Evolutionary conservation across 2,329 filamentous ascomycete genomes (phyloP), one percentile per base, ranked within the genome.

Genomic region (Coleophoma eucalyptorum): DNA sequence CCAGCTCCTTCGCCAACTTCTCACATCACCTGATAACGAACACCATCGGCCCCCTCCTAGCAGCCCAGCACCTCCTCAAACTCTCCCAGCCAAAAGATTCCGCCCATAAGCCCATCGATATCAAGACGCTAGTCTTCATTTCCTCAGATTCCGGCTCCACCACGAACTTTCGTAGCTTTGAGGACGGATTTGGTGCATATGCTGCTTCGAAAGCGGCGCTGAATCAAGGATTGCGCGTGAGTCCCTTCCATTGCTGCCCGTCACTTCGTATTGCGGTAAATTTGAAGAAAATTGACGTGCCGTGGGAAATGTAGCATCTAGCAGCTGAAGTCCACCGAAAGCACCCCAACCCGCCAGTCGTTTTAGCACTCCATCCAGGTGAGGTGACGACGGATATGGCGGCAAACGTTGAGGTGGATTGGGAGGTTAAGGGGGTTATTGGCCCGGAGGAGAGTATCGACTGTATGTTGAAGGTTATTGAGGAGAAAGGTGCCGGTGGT

Each of bases 131-230:
- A 10, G 69, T 74, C 31, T 78, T 83, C 69, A 81, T 81, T 63
- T 81, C 78, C 11, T 77, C 73, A 16, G 79, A 82, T 60, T 79
- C 75, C 1, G 78, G 77, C 13, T 82, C 79, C 0, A 69, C 75
- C 2, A 64, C 68, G 8, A 63, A 67, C 6, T 81, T 82, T 51
- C 72, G 72, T 12, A 72, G 74, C n/a, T 73, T 75, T 59, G 78
- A 82, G 61, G 79, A 82, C 57, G 78, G 69, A 0, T 82, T 82
- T 52, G 79, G 75, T 1, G 79, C 78, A 11, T 83, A 82, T 59
- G 72, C 73, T 5, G 77, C 78, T 0, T 79, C 74, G 3, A 83
- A 83, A 61, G 74, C 77, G 2, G 79, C 79, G 0, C 58, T 83
- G 49, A 83, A 83, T 55, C 77, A 80, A 65, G 74, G 74, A 50